A percentile compares a stretch with the other conserved stretches of the same genome.
Conservation (phyloP, 2,329 filamentous ascomycete species). For the Sporothrix mexicana region DNA sequence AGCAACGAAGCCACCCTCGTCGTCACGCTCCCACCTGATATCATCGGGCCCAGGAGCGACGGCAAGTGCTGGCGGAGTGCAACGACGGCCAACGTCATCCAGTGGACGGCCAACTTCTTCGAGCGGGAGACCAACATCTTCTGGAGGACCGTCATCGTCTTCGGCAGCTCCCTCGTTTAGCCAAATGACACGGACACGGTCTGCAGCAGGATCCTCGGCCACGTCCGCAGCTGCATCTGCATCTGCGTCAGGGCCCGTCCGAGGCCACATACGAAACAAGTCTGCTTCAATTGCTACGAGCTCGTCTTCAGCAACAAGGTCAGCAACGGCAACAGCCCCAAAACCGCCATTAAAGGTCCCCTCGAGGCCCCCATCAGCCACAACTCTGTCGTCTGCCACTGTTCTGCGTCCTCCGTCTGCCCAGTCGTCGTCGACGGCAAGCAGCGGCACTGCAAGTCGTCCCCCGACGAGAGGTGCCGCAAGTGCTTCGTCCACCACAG, state of each 20-base stretch:
- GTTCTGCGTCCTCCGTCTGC: slow-evolving; percentile 48
- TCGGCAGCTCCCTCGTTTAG: background rate
- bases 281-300: slow-evolving; percentile 23
- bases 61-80: background rate
- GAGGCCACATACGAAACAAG: slow-evolving; percentile 33
- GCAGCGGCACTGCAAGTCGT: slow-evolving; percentile 34
- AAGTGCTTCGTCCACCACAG: slow-evolving; percentile 29
- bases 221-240: background rate
- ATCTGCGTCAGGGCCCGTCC: background rate
- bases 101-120: slow-evolving; percentile 38
- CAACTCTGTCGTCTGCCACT: slow-evolving; percentile 48
- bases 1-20: slow-evolving; percentile 28
- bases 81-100: slow-evolving; percentile 29
- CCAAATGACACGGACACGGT: background rate
- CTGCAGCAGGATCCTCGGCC: background rate
- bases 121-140: slow-evolving; percentile 38
- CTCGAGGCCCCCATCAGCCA: slow-evolving; percentile 42
- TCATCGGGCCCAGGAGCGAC: slow-evolving; percentile 19
- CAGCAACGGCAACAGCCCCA: background rate
- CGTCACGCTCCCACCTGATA: slow-evolving; percentile 29
- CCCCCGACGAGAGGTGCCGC: slow-evolving; percentile 36
- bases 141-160: background rate
- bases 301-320: background rate
- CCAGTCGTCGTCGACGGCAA: slow-evolving; percentile 38
- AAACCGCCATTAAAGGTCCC: slow-evolving; percentile 1